Percentiles rank a stretch among this genome's conserved stretches.
Evolutionary conservation across 192 early-diverging fungal species (phyloP).

Genomic region (Geosiphon pyriformis): DNA sequence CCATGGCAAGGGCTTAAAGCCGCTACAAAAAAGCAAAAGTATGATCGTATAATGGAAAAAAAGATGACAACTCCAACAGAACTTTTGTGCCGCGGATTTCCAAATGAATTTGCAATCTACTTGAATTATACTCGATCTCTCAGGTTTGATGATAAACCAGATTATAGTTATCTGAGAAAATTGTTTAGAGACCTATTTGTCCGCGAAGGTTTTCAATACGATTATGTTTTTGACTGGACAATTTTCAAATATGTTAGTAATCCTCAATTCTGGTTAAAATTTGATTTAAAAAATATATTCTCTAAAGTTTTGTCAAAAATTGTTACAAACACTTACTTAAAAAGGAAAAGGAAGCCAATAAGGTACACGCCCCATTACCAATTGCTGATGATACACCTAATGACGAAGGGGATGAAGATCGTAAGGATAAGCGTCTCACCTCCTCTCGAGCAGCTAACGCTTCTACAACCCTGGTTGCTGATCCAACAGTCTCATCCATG

Average conservation of each 20-base stretch:
- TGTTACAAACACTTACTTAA: not conserved
- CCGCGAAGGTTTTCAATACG: constrained; percentile 76
- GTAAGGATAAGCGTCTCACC: constrained; percentile 2
- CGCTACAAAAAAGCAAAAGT: constrained; percentile 87
- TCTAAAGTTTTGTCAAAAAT: not conserved
- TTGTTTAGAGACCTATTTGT: constrained; percentile 83
- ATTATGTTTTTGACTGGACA: constrained; percentile 91
- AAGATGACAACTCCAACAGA: constrained; percentile 86
- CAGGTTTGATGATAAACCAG: constrained; percentile 89
- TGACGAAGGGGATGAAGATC: constrained; percentile 19
- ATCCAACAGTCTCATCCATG: not conserved
- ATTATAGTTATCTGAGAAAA: constrained; percentile 83
- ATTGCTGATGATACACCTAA: constrained; percentile 13
- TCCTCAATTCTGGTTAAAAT: not conserved
- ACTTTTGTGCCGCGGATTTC: constrained; percentile 74
- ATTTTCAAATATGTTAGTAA: constrained; percentile 58
- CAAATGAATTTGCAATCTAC: constrained; percentile 82
- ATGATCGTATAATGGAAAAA: constrained; percentile 92
- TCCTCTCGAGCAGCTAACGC: not conserved
- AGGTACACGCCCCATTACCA: constrained; percentile 12
- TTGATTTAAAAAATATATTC: not conserved
- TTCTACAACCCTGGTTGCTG: not conserved
- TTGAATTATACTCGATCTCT: constrained; percentile 81
- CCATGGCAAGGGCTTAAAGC: constrained; percentile 93
- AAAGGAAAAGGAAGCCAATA: constrained; percentile 29